Percentiles rank a stretch among this genome's conserved stretches.
Evolutionary conservation across 2,329 filamentous ascomycete species (phyloP).

Genomic region (Metarhizium guizhouense): DNA sequence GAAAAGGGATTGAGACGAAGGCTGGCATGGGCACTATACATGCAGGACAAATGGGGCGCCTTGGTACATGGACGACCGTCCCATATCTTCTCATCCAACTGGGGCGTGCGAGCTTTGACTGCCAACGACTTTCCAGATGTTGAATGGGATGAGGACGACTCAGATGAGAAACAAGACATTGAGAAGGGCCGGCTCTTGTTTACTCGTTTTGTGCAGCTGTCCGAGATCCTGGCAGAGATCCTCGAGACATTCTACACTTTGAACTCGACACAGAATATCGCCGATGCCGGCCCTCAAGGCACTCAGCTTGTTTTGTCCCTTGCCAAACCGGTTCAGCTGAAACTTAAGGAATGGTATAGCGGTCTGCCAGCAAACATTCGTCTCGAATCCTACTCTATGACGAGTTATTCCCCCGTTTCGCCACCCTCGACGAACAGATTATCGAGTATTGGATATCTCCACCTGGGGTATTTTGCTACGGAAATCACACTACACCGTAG

Average conservation of each 20-base stretch:
- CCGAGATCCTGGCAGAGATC: conserved; percentile 68
- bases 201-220: conserved; percentile 65
- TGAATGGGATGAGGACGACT: conserved; percentile 53
- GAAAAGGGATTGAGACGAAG: conserved; percentile 78
- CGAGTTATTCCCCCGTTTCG: conserved; percentile 10
- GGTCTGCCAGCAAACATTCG: conserved; percentile 54
- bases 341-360: conserved; percentile 75
- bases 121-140: conserved; percentile 65
- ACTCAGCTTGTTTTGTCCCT: conserved; percentile 65
- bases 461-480: conserved; percentile 86
- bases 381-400: conserved; percentile 50
- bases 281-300: conserved; percentile 57
- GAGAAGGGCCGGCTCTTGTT: conserved; percentile 64
- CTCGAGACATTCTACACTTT: conserved; percentile 78
- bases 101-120: conserved; percentile 63
- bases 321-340: conserved; percentile 74
- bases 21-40: conserved; percentile 83
- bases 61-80: conserved; percentile 79
- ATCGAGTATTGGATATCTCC: conserved; percentile 65
- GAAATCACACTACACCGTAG: conserved; percentile 89
- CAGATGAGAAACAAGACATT: conserved; percentile 54
- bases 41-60: conserved; percentile 89
- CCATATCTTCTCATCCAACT: conserved; percentile 60
- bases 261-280: conserved; percentile 61
- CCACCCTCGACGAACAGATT: conserved; percentile 33